phyloP scores from a whole-genome alignment of 129 eudicot genomes.

The Pittosporum tobira region DNA sequence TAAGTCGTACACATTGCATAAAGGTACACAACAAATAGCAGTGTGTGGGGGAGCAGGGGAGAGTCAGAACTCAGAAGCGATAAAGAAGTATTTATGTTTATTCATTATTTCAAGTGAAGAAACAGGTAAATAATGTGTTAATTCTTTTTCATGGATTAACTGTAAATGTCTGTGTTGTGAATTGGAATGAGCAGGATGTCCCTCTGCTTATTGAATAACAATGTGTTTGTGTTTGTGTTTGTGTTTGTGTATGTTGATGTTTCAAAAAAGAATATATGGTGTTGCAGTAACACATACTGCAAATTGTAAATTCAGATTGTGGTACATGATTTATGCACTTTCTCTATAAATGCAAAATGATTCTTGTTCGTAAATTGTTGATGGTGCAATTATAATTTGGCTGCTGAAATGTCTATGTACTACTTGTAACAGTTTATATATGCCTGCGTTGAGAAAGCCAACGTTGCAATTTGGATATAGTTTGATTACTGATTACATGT shows the following conservation, averaged over 20 bases:
- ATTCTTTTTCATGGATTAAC: slow-evolving; percentile 1
- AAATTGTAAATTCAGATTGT: not conserved
- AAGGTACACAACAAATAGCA: no score
- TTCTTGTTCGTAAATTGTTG: not conserved
- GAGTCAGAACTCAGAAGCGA: no score
- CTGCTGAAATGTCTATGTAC: not conserved
- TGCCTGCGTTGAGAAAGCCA: not conserved
- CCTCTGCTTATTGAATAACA: slow-evolving; percentile 7
- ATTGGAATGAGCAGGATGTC: not conserved
- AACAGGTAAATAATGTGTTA: slow-evolving; percentile 12
- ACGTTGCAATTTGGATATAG: not conserved
- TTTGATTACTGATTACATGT: no score
- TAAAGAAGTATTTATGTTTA: slow-evolving; percentile 9
- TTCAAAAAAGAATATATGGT: no score
- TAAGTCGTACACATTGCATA: no score
- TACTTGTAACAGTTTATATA: not conserved
- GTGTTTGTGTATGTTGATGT: slow-evolving; percentile 1
- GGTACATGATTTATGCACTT: not conserved
- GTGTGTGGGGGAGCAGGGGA: no score
- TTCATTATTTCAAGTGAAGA: not conserved
- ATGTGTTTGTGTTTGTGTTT: not conserved
- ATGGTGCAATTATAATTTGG: not conserved
- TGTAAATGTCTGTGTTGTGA: slow-evolving; percentile 6
- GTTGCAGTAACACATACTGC: slow-evolving; percentile 1
- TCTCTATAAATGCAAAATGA: not conserved